Evolutionary conservation across 352 stramenopile genomes (phyloP).

Genomic region (Phytophthora ohioensis): DNA sequence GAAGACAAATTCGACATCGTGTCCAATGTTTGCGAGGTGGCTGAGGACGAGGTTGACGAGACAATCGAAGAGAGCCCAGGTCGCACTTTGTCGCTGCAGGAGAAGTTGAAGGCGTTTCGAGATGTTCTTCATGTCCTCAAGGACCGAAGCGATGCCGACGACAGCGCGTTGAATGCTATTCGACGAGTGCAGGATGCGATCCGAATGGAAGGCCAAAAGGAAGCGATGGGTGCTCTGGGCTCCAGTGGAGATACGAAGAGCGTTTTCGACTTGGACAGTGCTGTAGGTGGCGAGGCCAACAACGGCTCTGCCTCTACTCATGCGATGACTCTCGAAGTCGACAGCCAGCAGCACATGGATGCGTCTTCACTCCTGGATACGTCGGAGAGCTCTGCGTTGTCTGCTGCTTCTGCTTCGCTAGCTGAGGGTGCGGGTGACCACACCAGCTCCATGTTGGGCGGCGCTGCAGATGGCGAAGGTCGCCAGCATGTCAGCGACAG

Average conservation of each 20-base stretch:
- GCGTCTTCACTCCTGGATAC: slow-evolving; percentile 43
- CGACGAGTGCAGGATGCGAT: slow-evolving; percentile 76
- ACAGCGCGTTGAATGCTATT: slow-evolving; percentile 60
- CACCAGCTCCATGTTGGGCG: slow-evolving; percentile 38
- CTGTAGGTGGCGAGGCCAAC: slow-evolving; percentile 1
- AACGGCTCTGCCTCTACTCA: slow-evolving; percentile 23
- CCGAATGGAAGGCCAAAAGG: slow-evolving; percentile 53
- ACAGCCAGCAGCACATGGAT: slow-evolving; percentile 49
- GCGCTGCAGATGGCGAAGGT: slow-evolving; percentile 22
- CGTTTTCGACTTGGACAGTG: slow-evolving; percentile 36
- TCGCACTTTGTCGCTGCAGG: slow-evolving; percentile 68
- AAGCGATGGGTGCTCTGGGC: slow-evolving; percentile 30
- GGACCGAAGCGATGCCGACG: slow-evolving; percentile 71
- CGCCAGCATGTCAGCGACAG: slow-evolving; percentile 32
- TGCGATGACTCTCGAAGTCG: slow-evolving; percentile 38
- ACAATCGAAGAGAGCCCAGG: slow-evolving; percentile 47
- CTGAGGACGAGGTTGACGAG: slow-evolving; percentile 74
- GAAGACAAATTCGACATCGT: slow-evolving; percentile 90
- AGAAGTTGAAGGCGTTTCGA: slow-evolving; percentile 84
- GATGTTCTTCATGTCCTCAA: slow-evolving; percentile 81
- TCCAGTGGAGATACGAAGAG: slow-evolving; percentile 24
- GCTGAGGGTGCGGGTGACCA: slow-evolving; percentile 45
- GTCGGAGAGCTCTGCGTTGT: slow-evolving; percentile 48
- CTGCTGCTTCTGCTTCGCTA: slow-evolving; percentile 45
- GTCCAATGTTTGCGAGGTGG: slow-evolving; percentile 66